Evolutionary conservation across 2,329 filamentous ascomycete genomes (phyloP).

Genomic region (Paraphoma chrysanthemicola): DNA sequence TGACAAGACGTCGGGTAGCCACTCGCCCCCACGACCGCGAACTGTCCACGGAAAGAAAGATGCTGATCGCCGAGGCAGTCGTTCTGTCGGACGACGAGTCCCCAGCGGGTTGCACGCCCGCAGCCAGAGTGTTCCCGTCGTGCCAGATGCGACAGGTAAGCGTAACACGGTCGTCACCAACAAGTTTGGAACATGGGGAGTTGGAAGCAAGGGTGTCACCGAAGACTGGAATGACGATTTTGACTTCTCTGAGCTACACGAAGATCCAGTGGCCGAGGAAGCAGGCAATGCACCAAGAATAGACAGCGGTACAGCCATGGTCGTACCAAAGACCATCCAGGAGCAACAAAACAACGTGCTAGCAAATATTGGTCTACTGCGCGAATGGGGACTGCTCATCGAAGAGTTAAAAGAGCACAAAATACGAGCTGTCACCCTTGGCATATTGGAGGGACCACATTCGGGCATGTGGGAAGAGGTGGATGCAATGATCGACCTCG

Average conservation of each 20-base stretch:
- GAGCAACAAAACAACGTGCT: constrained; percentile 83
- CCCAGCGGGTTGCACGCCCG: constrained; percentile 75
- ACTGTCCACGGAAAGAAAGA: constrained; percentile 81
- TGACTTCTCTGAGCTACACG: constrained; percentile 69
- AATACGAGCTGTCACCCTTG: constrained; percentile 71
- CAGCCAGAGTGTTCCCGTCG: constrained; percentile 80
- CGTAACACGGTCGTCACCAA: constrained; percentile 63
- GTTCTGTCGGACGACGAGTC: constrained; percentile 69
- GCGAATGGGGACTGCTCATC: constrained; percentile 80
- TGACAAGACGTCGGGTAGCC: constrained; percentile 67
- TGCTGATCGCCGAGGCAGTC: constrained; percentile 72
- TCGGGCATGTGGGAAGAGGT: constrained; percentile 77
- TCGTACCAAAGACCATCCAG: constrained; percentile 80
- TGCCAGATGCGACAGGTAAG: constrained; percentile 64
- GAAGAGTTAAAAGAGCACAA: constrained; percentile 83
- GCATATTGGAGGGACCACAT: constrained; percentile 67
- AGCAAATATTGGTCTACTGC: constrained; percentile 82
- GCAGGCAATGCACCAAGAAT: constrained; percentile 48
- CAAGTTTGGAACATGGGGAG: constrained; percentile 83
- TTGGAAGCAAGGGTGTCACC: constrained; percentile 78
- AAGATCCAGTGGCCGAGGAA: constrained; percentile 41
- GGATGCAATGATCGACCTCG: constrained; percentile 86
- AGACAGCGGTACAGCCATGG: constrained; percentile 61
- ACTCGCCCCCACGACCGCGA: constrained; percentile 69
- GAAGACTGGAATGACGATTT: constrained; percentile 94